phyloP scores from a whole-genome alignment of 1,284 basidiomycete species.

The Pseudozyma sp. region DNA sequence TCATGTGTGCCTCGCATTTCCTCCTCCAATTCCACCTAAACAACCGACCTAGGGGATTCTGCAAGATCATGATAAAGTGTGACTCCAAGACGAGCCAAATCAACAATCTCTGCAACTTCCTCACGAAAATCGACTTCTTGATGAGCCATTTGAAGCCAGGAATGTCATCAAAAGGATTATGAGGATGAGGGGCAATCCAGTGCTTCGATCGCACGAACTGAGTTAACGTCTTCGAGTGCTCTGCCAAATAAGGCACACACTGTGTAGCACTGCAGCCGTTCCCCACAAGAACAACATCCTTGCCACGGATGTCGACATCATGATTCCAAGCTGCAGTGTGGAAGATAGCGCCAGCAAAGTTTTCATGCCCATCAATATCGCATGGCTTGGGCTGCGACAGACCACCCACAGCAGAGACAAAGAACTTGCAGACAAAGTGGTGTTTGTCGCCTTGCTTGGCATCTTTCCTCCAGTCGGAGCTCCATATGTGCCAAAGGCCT shows the following conservation, averaged over 20 bases:
- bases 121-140: conserved; percentile 42
- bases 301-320: conserved; percentile 62
- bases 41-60: conserved; percentile 42
- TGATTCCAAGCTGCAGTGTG: conserved; percentile 69
- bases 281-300: conserved; percentile 68
- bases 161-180: conserved; percentile 47
- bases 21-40: conserved; percentile 52
- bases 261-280: conserved; percentile 66
- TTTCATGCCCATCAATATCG: conserved; percentile 59
- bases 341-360: conserved; percentile 65
- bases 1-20: conserved; percentile 53
- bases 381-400: conserved; percentile 63
- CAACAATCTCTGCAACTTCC: conserved; percentile 52
- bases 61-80: conserved; percentile 53
- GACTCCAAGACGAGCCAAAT: conserved; percentile 62
- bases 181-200: conserved; percentile 58
- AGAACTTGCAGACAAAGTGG: conserved; percentile 64
- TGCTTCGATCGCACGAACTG: conserved; percentile 65
- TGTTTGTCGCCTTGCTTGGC: conserved; percentile 22
- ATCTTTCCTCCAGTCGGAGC: conserved; percentile 27
- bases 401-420: conserved; percentile 64
- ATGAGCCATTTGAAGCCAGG: conserved; percentile 62
- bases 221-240: conserved; percentile 55
- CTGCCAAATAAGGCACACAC: conserved; percentile 56
- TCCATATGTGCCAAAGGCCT: conserved; percentile 63